Evolutionary conservation across 495 filamentous ascomycete genomes (phyloP).

Genomic region (Staphylotrichum longicolle): DNA sequence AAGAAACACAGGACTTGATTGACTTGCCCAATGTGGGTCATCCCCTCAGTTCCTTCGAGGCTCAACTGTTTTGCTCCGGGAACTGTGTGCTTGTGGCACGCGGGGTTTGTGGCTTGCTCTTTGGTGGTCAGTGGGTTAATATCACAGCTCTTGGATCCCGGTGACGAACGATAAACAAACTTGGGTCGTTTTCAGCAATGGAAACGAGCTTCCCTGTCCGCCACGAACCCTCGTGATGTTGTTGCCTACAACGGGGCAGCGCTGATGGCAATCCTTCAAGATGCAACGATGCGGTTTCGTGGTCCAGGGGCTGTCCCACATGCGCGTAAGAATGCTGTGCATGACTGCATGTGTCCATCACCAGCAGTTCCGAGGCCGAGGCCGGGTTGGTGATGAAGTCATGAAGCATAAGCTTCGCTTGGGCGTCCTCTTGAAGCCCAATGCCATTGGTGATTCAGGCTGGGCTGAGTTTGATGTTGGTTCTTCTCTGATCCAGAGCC

Average conservation of each 20-base stretch:
- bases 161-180: too few species aligned
- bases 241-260: background rate
- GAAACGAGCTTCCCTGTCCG: too few species aligned
- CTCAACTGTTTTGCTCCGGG: too few species aligned
- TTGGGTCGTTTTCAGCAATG: background rate
- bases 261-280: slow-evolving; percentile 4
- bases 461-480: background rate
- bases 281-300: slow-evolving; percentile 1
- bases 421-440: background rate
- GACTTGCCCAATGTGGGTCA: too few species aligned
- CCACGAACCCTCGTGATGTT: too few species aligned
- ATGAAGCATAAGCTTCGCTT: background rate
- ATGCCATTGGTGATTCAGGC: background rate
- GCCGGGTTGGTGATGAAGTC: slow-evolving; percentile 5
- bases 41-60: too few species aligned
- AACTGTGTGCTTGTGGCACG: too few species aligned
- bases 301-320: background rate
- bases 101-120: too few species aligned
- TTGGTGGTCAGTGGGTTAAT: too few species aligned
- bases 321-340: background rate
- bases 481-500: background rate
- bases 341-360: background rate
- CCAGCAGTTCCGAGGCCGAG: slow-evolving; percentile 6
- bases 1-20: too few species aligned
- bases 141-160: too few species aligned